Evolutionary conservation across 257 asterid species (phyloP).

Genomic region (Solanum paucissectum): DNA sequence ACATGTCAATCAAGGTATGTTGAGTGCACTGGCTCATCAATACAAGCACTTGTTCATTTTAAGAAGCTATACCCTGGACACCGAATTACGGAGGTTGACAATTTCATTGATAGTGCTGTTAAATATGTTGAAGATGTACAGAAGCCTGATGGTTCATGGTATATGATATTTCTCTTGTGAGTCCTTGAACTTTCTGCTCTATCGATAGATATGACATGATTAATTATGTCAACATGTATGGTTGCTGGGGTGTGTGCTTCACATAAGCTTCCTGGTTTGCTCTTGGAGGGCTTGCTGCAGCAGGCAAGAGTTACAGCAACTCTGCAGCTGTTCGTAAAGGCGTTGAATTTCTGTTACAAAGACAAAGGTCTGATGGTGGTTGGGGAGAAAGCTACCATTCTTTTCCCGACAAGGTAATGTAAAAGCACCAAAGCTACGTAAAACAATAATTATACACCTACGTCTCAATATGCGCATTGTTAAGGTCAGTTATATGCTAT

Average conservation of each 20-base stretch:
- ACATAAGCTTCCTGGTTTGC: slow-evolving; percentile 80
- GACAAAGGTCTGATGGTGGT: slow-evolving; percentile 66
- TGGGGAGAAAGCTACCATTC: slow-evolving; percentile 74
- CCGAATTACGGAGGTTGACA: slow-evolving; percentile 42
- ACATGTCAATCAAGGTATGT: slow-evolving; percentile 33
- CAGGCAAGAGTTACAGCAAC: slow-evolving; percentile 38
- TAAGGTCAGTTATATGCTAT: neutral
- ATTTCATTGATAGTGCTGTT: slow-evolving; percentile 24
- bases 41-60: slow-evolving; percentile 54
- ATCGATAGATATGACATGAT: neutral
- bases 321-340: slow-evolving; percentile 40
- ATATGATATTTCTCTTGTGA: neutral
- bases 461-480: neutral
- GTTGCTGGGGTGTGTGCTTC: slow-evolving; percentile 78
- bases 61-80: slow-evolving; percentile 49
- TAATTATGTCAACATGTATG: slow-evolving; percentile 30
- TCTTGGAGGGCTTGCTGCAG: slow-evolving; percentile 55
- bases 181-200: neutral
- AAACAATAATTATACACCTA: neutral
- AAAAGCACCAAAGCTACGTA: too few species aligned
- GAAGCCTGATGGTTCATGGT: slow-evolving; percentile 80
- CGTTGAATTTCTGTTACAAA: slow-evolving; percentile 36
- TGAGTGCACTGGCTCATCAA: slow-evolving; percentile 69
- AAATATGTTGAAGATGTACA: slow-evolving; percentile 45
- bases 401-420: slow-evolving; percentile 14